phyloP scores from a whole-genome alignment of 2,329 filamentous ascomycete genomes.

The Ilyonectria sp. region DNA sequence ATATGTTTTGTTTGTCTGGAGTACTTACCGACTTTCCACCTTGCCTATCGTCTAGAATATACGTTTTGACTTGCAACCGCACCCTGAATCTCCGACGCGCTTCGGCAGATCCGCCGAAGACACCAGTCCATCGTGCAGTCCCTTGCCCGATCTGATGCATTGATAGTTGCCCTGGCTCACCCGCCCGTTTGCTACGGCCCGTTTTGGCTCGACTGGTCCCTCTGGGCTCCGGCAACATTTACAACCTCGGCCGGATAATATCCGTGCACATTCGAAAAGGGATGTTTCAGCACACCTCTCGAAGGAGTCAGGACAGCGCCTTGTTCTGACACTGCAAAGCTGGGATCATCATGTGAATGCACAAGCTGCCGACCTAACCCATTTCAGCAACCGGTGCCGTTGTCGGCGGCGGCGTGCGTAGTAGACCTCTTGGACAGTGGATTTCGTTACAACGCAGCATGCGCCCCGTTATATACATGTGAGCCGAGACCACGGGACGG shows the following conservation, averaged over 20 bases:
- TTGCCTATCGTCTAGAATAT: constrained; percentile 26
- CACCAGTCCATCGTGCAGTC: not conserved
- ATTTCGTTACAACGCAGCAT: not conserved
- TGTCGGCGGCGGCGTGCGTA: not conserved
- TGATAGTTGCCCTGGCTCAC: not conserved
- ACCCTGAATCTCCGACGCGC: constrained; percentile 5
- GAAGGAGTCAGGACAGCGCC: not conserved
- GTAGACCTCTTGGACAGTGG: not conserved
- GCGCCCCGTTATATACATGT: not conserved
- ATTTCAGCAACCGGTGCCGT: not conserved
- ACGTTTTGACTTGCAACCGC: constrained; percentile 7
- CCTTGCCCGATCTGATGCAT: not conserved
- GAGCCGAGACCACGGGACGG: not conserved
- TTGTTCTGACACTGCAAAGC: constrained; percentile 1
- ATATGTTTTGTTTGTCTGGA: constrained; percentile 26
- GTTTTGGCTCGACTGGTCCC: not conserved
- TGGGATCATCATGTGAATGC: constrained; percentile 22
- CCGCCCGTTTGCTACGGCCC: not conserved
- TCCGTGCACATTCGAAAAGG: not conserved
- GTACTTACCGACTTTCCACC: constrained; percentile 18
- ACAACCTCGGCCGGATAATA: constrained; percentile 5
- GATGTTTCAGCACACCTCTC: not conserved
- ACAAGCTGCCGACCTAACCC: constrained; percentile 4
- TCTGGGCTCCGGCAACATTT: not conserved
- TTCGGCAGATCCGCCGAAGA: not conserved